These are phyloP conservation scores for Passiflora organensis DNA, from an alignment of 345 rosid genomes.

Conservation along the genomic window DNA sequence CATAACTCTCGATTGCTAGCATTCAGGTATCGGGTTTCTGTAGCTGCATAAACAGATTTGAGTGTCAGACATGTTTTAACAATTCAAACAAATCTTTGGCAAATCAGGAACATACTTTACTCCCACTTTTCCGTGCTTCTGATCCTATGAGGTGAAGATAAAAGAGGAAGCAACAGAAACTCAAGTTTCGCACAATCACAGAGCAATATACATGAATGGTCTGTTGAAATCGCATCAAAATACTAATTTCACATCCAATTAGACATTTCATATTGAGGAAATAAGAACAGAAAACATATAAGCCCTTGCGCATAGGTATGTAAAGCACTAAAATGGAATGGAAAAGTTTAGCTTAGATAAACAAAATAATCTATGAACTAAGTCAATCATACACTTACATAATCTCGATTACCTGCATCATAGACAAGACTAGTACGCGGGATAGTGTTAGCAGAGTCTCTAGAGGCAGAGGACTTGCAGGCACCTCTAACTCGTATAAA, in stretches of 20 bases:
- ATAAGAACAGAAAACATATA: constrained; percentile 4
- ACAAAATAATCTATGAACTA: neutral
- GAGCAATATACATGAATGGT: neutral
- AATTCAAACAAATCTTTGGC: neutral
- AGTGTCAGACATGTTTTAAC: neutral
- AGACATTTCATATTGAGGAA: neutral
- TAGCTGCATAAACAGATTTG: constrained; percentile 37
- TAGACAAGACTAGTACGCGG: constrained; percentile 76
- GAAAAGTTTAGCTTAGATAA: neutral
- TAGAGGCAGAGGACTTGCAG: constrained; percentile 50
- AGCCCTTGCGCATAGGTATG: constrained; percentile 1
- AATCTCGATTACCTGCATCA: constrained; percentile 53
- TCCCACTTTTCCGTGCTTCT: constrained; percentile 5
- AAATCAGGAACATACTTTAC: neutral
- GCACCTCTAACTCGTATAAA: constrained; percentile 41
- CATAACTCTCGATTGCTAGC: constrained; percentile 67
- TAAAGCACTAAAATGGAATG: neutral
- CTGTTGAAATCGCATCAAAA: neutral
- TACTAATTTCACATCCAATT: neutral
- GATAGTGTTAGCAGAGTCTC: constrained; percentile 49
- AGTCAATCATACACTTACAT: neutral
- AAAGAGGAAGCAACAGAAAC: constrained; percentile 3
- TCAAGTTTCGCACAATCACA: neutral
- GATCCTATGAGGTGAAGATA: neutral
- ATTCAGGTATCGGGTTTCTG: constrained; percentile 64